Conservation (phyloP, 2,329 filamentous ascomycete species). For the Ophiocordyceps camponoti-floridani region DNA sequence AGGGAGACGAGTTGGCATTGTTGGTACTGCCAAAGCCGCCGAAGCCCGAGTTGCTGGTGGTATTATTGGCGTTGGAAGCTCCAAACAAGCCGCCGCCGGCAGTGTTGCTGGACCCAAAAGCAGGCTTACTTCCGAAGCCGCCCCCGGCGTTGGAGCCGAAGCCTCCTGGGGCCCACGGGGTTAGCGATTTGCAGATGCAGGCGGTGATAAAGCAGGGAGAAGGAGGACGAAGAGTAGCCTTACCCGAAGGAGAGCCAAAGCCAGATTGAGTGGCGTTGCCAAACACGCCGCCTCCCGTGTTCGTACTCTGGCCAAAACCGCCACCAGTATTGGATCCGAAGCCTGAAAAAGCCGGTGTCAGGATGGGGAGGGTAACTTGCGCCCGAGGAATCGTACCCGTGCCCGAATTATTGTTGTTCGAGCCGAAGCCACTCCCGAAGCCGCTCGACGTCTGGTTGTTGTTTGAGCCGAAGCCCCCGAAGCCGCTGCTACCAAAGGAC, state of each 20-base stretch:
- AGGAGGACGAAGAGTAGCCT: not conserved
- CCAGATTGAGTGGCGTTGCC: slow-evolving; percentile 13
- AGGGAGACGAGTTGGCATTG: slow-evolving; percentile 17
- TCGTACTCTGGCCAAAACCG: slow-evolving; percentile 24
- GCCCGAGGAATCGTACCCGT: slow-evolving; percentile 30
- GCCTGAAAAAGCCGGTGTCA: slow-evolving; percentile 10
- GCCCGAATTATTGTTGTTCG: slow-evolving; percentile 16
- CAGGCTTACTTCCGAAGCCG: slow-evolving; percentile 27
- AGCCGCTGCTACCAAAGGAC: slow-evolving; percentile 36
- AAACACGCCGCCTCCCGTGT: slow-evolving; percentile 23
- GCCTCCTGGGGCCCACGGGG: slow-evolving; percentile 11
- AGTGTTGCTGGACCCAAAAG: slow-evolving; percentile 26
- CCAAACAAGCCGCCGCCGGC: slow-evolving; percentile 28
- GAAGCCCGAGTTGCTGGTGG: slow-evolving; percentile 17
- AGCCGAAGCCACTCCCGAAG: slow-evolving; percentile 43
- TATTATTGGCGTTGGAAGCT: slow-evolving; percentile 17
- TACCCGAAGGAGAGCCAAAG: slow-evolving; percentile 17
- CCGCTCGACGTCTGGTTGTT: slow-evolving; percentile 18
- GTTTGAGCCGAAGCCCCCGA: slow-evolving; percentile 40
- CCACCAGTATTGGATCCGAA: slow-evolving; percentile 16
- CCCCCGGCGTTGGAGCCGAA: slow-evolving; percentile 18
- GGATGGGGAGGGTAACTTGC: slow-evolving; percentile 3
- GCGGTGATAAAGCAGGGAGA: too few species aligned
- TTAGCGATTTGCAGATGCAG: not conserved
- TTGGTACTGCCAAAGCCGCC: slow-evolving; percentile 22